These are phyloP conservation scores for Porphyra umbilicalis DNA, from an alignment of 31 red algal species.

Conservation along the genomic window DNA sequence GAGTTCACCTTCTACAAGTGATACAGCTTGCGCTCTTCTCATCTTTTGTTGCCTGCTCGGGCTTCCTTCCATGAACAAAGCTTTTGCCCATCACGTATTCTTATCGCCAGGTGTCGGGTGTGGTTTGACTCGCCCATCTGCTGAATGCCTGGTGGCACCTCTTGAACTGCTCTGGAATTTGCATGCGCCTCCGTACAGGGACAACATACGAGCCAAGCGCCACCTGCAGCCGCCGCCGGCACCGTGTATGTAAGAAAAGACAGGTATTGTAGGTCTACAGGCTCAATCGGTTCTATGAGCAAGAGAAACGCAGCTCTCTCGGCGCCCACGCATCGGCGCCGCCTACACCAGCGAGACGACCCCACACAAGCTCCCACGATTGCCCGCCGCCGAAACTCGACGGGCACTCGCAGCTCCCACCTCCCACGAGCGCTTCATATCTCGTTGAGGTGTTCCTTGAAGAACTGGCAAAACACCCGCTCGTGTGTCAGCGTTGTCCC, in stretches of 20 bases:
- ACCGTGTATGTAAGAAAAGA: too few relatives aligned
- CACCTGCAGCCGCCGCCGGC: too few relatives aligned
- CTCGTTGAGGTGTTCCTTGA: slow-evolving; percentile 45
- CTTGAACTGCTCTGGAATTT: too few relatives aligned
- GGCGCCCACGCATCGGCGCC: neutral
- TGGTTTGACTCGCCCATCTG: too few relatives aligned
- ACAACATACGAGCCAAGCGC: too few relatives aligned
- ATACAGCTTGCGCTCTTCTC: neutral
- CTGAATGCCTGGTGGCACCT: too few relatives aligned
- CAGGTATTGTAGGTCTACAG: too few relatives aligned
- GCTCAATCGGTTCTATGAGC: too few relatives aligned
- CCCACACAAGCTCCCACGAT: neutral
- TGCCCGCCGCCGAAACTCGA: neutral
- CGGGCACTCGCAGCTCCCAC: too few relatives aligned
- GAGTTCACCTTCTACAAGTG: slow-evolving; percentile 99
- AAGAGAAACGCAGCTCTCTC: neutral
- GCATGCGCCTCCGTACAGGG: too few relatives aligned
- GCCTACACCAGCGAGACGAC: neutral
- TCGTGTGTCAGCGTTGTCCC: slow-evolving; percentile 27
- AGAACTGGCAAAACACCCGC: slow-evolving; percentile 55
- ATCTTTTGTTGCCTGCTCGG: neutral
- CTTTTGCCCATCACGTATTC: too few relatives aligned
- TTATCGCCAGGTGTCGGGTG: too few relatives aligned
- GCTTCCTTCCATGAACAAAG: neutral
- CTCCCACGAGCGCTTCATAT: neutral